These are phyloP conservation scores for Mallotus japonicus DNA, from an alignment of 441 rosid genomes.

Conservation along the genomic window DNA sequence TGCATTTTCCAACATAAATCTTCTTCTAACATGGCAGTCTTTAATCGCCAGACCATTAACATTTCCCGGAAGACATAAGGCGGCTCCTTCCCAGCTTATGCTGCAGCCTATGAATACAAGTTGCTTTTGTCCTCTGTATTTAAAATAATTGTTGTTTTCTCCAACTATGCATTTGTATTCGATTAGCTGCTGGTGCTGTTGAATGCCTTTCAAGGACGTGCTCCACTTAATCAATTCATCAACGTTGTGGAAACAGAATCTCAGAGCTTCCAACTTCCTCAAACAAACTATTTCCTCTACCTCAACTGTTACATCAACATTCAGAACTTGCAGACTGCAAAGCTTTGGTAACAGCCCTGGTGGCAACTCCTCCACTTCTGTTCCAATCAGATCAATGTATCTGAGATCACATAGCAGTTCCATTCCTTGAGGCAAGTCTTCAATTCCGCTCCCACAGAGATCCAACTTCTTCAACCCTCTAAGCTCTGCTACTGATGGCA, in stretches of 20 bases:
- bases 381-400: constrained; percentile 8
- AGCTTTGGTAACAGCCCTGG: constrained; percentile 17
- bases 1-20: background rate
- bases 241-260: background rate
- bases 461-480: constrained; percentile 21
- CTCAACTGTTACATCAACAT: background rate
- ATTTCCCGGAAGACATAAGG: background rate
- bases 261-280: constrained; percentile 3
- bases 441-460: constrained; percentile 13
- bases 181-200: background rate
- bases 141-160: background rate
- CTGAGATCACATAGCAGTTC: constrained; percentile 23
- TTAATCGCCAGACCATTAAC: background rate
- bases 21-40: background rate
- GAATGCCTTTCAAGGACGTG: background rate
- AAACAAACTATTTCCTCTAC: background rate
- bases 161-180: background rate
- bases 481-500: constrained; percentile 27
- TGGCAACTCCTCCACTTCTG: background rate
- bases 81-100: background rate
- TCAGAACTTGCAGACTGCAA: background rate
- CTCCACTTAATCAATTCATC: background rate
- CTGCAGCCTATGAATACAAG: background rate
- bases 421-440: constrained; percentile 23
- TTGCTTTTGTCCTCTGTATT: background rate